Evolutionary conservation across 352 stramenopile species (phyloP), one percentile per base, ranked within the genome.

Genomic region (Elongisporangium undulatum): DNA sequence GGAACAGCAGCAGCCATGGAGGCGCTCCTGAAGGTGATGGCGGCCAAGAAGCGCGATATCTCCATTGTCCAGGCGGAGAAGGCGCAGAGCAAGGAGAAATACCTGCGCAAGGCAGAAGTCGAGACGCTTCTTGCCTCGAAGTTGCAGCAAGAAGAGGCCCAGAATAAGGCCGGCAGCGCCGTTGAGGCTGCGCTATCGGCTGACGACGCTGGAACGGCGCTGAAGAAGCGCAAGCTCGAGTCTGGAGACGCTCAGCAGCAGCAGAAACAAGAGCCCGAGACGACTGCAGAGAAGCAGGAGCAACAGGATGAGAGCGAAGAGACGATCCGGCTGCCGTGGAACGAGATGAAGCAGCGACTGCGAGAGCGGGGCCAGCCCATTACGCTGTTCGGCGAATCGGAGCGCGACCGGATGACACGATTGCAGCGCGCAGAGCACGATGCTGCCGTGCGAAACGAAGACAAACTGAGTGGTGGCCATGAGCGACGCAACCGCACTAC

Each of bases 381-480:
- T 49, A 94, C 87, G 49, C 69, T 97, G 4, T 98, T 97, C 70
- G 89, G 87, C 12, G 92, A 98, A 66, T 74, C 59, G 10, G 63
- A 83, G 55, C 60, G 61, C 39, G 69, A 73, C 39, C 82, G 92
- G 26, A 84, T 91, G 59, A 60, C 68, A 26, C 78, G 92, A 0
- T 72, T 98, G 34, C 79, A 75, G 9, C 52, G 58, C 17, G 71
- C 79, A 2, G 89, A 97, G 63, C 75, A 89, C 24, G 79, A 89
- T 23, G 74, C 71, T 9, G 84, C 79, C 5, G 70, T 77, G 6
- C 79, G 79, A 1, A 72, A 86, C 34, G 86, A 94, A 19, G 87
- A 94, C 48, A 74, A 77, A 12, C 62, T 97, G 5, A 79, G 72
- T 7, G 85, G 71, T 10, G 89, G 81, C 6, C 85, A 97, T 54